Evolutionary conservation across 2,329 filamentous ascomycete genomes (phyloP).

Genomic region (Trichoderma koningii): DNA sequence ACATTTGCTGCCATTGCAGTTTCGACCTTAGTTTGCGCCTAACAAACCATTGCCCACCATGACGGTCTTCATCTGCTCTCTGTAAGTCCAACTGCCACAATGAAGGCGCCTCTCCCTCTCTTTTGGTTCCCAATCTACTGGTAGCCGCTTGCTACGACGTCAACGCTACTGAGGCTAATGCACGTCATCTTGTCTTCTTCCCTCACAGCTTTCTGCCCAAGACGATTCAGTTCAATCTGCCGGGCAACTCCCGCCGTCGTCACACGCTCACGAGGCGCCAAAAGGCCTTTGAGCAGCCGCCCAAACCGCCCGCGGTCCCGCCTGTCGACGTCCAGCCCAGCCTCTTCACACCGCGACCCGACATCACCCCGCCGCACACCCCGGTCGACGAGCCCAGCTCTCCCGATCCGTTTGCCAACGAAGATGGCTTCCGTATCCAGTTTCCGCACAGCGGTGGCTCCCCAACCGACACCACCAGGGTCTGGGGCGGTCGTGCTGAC

Average conservation of each 20-base stretch:
- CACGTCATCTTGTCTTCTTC: constrained; percentile 1
- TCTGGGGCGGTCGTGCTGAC: constrained; percentile 74
- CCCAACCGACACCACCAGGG: constrained; percentile 72
- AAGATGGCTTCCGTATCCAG: constrained; percentile 59
- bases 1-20: not conserved
- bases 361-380: constrained; percentile 59
- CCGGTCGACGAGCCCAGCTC: constrained; percentile 51
- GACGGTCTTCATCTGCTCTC: constrained; percentile 47
- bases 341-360: constrained; percentile 52
- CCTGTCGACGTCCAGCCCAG: constrained; percentile 50
- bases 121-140: not conserved
- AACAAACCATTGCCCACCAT: constrained; percentile 36
- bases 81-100: constrained; percentile 38
- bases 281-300: constrained; percentile 14
- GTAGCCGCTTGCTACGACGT: not conserved
- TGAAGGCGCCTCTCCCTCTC: not conserved
- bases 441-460: constrained; percentile 58
- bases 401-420: constrained; percentile 57
- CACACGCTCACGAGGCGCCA: constrained; percentile 30
- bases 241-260: constrained; percentile 51
- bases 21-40: not conserved
- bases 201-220: constrained; percentile 81
- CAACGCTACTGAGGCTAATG: constrained; percentile 20
- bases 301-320: constrained; percentile 30
- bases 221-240: constrained; percentile 82